Evolutionary conservation across 139 green algal genomes (phyloP).

Genomic region (Diplosphaera chodatii): DNA sequence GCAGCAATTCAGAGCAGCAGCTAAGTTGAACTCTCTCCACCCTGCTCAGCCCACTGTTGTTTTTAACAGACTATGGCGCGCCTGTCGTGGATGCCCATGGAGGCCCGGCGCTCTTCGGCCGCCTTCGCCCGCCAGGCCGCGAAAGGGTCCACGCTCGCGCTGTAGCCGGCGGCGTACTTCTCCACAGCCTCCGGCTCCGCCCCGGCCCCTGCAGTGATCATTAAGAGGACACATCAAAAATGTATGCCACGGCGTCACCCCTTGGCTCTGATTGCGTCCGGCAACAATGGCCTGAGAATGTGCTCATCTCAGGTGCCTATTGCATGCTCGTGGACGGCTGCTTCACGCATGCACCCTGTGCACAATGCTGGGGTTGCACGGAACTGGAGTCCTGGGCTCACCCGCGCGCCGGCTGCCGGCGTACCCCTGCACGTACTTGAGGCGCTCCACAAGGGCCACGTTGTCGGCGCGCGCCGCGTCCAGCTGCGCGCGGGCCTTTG

Average conservation of each 20-base stretch:
- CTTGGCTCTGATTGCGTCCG: too few relatives aligned
- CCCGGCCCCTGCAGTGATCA: not conserved
- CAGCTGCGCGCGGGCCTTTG: constrained; percentile 22
- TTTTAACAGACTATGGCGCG: too few relatives aligned
- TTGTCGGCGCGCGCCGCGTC: constrained; percentile 72
- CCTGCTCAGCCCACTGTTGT: too few relatives aligned
- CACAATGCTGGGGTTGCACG: too few relatives aligned
- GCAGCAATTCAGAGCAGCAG: too few relatives aligned
- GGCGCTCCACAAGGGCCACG: constrained; percentile 81
- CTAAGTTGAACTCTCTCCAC: too few relatives aligned
- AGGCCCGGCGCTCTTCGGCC: not conserved
- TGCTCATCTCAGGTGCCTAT: too few relatives aligned
- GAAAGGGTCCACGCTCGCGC: not conserved
- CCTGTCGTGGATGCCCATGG: constrained; percentile 1
- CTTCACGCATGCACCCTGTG: too few relatives aligned
- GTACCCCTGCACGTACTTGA: constrained; percentile 74
- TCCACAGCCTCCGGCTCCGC: not conserved
- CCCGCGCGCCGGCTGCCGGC: not conserved
- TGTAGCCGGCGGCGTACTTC: not conserved
- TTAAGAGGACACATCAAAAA: too few relatives aligned
- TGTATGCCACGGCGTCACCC: too few relatives aligned
- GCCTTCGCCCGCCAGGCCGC: not conserved
- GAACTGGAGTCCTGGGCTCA: not conserved
- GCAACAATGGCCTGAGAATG: too few relatives aligned
- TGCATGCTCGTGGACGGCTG: too few relatives aligned